Evolutionary conservation across 306 rosid species (phyloP).

Genomic region (Hippophae gyantsensis): DNA sequence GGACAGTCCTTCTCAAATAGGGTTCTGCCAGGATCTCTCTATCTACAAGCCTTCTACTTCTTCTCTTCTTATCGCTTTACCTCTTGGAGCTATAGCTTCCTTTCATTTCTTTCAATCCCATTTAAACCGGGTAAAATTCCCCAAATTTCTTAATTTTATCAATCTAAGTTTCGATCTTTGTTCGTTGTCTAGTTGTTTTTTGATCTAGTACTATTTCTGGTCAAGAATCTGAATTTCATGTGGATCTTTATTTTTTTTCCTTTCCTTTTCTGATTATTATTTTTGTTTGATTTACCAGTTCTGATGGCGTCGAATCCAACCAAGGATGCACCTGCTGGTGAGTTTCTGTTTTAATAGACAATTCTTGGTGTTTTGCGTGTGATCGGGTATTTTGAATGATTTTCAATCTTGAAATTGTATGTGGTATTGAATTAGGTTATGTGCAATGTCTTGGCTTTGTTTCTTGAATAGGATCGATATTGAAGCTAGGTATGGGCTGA

Average conservation of each 20-base stretch:
- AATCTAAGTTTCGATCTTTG: not conserved
- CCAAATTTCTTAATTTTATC: not conserved
- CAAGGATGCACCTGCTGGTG: constrained; percentile 66
- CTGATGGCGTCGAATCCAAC: constrained; percentile 54
- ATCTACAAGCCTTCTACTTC: no score
- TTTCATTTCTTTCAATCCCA: constrained; percentile 6
- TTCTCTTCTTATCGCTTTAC: no score
- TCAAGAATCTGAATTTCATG: not conserved
- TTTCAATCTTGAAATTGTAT: not conserved
- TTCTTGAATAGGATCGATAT: no score
- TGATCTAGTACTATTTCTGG: no score
- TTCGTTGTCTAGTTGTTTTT: not conserved
- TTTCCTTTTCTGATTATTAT: constrained; percentile 5
- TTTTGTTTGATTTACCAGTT: constrained; percentile 28
- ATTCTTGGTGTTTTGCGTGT: not conserved
- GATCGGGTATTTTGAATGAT: not conserved
- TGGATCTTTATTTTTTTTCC: not conserved
- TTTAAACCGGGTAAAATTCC: constrained; percentile 15
- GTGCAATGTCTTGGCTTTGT: no score
- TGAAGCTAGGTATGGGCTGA: no score
- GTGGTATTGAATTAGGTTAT: not conserved
- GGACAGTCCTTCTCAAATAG: no score
- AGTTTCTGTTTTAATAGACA: not conserved
- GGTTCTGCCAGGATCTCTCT: no score
- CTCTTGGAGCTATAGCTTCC: no score